Evolutionary conservation across 352 stramenopile genomes (phyloP).

Genomic region (Discostella stelligera): DNA sequence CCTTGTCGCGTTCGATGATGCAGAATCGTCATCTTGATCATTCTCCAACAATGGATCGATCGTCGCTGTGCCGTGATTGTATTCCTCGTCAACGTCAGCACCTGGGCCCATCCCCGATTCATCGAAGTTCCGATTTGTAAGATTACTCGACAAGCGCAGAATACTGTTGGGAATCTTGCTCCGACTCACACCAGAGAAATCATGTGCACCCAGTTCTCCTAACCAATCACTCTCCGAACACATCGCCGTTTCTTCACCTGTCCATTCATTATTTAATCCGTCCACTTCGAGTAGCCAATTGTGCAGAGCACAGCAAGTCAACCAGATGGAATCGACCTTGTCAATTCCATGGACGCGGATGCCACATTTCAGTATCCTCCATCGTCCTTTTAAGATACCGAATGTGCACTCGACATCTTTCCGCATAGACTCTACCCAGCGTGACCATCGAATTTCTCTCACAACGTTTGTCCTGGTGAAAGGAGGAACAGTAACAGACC

Average conservation of each 20-base stretch:
- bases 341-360: constrained; percentile 29
- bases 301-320: constrained; percentile 30
- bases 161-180: not conserved
- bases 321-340: constrained; percentile 8
- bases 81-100: too few relatives aligned
- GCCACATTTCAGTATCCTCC: constrained; percentile 28
- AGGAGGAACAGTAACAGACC: constrained; percentile 11
- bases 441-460: too few relatives aligned
- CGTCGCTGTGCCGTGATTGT: too few relatives aligned
- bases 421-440: constrained; percentile 35
- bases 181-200: not conserved
- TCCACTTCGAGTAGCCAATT: constrained; percentile 37
- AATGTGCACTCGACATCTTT: constrained; percentile 52
- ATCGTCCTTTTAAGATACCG: constrained; percentile 36
- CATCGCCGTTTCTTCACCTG: not conserved
- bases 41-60: too few relatives aligned
- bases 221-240: not conserved
- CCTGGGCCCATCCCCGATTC: not conserved
- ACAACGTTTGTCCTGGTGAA: not conserved
- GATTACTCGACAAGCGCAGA: not conserved
- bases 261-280: constrained; percentile 16
- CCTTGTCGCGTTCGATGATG: too few relatives aligned
- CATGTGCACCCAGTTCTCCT: not conserved
- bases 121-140: not conserved
- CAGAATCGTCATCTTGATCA: too few relatives aligned